phyloP scores from a whole-genome alignment of 805 yeast genomes.

The Candida nitratophila region DNA sequence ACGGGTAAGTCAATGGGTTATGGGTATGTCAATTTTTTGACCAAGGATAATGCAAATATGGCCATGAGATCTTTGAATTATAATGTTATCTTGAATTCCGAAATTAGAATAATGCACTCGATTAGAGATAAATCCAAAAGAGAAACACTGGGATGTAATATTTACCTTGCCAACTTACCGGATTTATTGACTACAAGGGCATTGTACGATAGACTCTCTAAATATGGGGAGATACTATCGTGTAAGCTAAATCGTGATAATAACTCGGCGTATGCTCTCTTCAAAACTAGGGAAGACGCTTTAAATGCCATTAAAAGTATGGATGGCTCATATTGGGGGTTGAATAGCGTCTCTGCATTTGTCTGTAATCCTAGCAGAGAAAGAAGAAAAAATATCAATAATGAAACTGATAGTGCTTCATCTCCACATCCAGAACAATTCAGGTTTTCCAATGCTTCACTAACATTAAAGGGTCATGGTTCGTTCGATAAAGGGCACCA shows the following conservation, averaged over 20 bases:
- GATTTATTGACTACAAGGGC: conserved; percentile 23
- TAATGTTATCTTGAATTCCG: conserved; percentile 30
- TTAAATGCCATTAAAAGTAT: conserved; percentile 25
- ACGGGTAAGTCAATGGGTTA: conserved; percentile 59
- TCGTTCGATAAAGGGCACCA: no score
- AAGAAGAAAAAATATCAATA: conserved; percentile 3
- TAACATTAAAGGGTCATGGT: no score
- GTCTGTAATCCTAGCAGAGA: conserved; percentile 24
- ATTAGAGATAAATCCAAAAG: conserved; percentile 34
- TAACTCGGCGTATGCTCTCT: conserved; percentile 33
- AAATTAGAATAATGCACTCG: conserved; percentile 51
- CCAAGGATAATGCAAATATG: conserved; percentile 40
- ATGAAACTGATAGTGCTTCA: neutral
- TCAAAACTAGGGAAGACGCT: conserved; percentile 29
- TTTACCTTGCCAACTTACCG: conserved; percentile 41
- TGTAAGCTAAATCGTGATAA: conserved; percentile 21
- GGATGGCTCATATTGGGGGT: conserved; percentile 18
- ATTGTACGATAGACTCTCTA: conserved; percentile 21
- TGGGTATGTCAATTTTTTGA: conserved; percentile 61
- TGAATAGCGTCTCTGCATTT: conserved; percentile 17
- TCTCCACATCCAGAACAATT: no score
- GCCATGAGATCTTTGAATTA: conserved; percentile 57
- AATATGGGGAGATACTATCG: conserved; percentile 22
- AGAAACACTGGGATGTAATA: conserved; percentile 41
- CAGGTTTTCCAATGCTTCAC: no score